Evolutionary conservation across 2,329 filamentous ascomycete genomes (phyloP), one percentile per base, ranked within the genome.

Genomic region (Phialophora expanda): DNA sequence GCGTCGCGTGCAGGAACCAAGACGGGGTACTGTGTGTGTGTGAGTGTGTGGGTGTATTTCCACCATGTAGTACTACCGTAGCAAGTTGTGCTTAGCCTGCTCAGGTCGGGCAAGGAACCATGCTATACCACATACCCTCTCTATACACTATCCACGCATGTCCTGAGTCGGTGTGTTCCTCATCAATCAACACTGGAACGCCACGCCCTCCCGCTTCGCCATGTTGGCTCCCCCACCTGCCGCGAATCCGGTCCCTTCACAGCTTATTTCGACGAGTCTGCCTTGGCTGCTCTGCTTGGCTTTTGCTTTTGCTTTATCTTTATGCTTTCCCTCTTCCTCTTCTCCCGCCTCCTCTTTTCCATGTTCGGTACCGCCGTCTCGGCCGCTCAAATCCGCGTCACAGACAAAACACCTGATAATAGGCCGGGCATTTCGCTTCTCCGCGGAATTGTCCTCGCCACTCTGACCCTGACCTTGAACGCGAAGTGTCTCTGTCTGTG

Each of bases 181-280:
- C 24, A 20, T n/a, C 46, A n/a, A 50, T 59, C 41, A 48, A 30
- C 91, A 94, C 75, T 96, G 91, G 77, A 97, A 97, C 0, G 89
- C 89, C 20, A 96, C 87, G 0, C 90, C 90, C 3, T 85, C 80
- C 76, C 89, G 95, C 78, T 90, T 90, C 17, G 96, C 92, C 72
- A 91, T 86, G 74, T 90, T 96, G 59, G 86, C 86, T 2, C 95
- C 94, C n/a, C 90, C 89, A 4, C 92, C 90, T 4, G 94, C 90
- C 4, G 94, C 93, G 78, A 97, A 98, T 0, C 94, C 94, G 0
- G 94, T 98, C 0, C 94, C 94, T 73, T 97, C 94, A 41, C 89
- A 91, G 71, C 86, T 88, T 56, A 98, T 85, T 74, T 90, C 87
- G 2, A 97, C 89, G 38, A 97, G 75, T 0, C 93, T 83, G 60